Conservation (phyloP, 1,139 yeast genomes). For the Candida tetrigidarum region DNA sequence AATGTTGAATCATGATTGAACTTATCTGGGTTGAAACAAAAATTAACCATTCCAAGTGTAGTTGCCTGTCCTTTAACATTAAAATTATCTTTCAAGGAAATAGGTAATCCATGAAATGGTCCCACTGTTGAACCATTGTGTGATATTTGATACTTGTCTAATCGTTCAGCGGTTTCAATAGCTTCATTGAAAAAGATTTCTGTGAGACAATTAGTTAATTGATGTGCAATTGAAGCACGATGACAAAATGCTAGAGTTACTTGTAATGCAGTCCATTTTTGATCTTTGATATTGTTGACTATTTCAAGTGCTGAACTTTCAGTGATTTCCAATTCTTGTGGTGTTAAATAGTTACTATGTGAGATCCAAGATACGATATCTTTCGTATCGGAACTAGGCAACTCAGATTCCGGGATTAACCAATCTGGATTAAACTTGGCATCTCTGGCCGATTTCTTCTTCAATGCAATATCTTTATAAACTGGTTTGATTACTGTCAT, state of each 20-base stretch:
- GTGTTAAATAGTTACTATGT: constrained; percentile 40
- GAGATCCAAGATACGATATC: constrained; percentile 30
- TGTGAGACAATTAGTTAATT: constrained; percentile 38
- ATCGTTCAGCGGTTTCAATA: constrained; percentile 32
- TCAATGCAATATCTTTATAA: constrained; percentile 38
- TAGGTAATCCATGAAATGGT: constrained; percentile 77
- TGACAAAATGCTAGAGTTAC: constrained; percentile 55
- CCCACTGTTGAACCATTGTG: constrained; percentile 62
- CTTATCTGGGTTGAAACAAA: constrained; percentile 53
- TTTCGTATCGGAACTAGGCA: constrained; percentile 30
- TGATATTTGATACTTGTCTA: constrained; percentile 44
- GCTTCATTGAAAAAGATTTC: constrained; percentile 40
- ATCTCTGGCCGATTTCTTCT: constrained; percentile 38
- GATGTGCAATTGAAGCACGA: constrained; percentile 46
- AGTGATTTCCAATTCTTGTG: constrained; percentile 50
- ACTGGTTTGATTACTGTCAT: constrained; percentile 13
- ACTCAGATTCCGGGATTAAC: constrained; percentile 37
- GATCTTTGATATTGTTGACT: constrained; percentile 35
- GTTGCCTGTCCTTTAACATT: constrained; percentile 56
- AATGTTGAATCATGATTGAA: constrained; percentile 37
- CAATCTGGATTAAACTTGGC: constrained; percentile 40
- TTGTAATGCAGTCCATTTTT: constrained; percentile 44
- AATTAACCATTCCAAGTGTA: constrained; percentile 59
- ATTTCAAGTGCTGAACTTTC: constrained; percentile 43
- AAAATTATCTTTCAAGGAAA: constrained; percentile 76